Percentiles rank a stretch among this genome's conserved stretches.
phyloP scores from a whole-genome alignment of 352 stramenopile genomes.

The Pythium sukuiense region DNA sequence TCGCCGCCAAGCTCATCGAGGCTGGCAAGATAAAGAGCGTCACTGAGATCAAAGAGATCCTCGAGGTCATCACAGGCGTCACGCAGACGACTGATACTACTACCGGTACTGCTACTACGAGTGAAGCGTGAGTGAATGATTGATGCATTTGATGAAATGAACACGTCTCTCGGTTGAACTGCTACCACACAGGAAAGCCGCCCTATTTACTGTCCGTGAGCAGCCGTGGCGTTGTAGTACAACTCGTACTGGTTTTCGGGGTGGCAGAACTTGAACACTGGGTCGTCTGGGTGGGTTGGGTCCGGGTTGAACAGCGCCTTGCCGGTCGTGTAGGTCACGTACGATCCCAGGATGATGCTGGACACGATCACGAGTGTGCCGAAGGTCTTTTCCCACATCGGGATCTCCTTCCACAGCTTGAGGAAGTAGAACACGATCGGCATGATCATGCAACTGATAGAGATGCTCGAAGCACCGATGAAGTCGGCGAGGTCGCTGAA shows the following conservation, averaged over 20 bases:
- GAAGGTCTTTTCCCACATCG: background rate
- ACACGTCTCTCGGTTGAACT: no score
- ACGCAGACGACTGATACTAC: background rate
- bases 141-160: no score
- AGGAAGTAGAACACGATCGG: constrained; percentile 72
- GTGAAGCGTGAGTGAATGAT: no score
- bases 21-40: constrained; percentile 19
- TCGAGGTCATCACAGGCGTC: constrained; percentile 9
- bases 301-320: background rate
- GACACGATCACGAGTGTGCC: background rate
- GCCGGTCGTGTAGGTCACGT: background rate
- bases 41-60: constrained; percentile 27
- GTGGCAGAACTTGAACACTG: constrained; percentile 29
- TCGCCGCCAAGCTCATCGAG: constrained; percentile 23
- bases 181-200: no score
- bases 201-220: no score
- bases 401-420: constrained; percentile 44
- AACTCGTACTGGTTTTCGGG: constrained; percentile 19
- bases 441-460: constrained; percentile 58
- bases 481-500: constrained; percentile 67
- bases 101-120: no score
- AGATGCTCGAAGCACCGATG: constrained; percentile 51
- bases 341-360: background rate
- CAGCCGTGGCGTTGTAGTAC: constrained; percentile 24
- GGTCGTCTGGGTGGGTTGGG: background rate